phyloP scores from a whole-genome alignment of 371 early-diverging fungal species.

The Zopfochytrium polystomum region DNA sequence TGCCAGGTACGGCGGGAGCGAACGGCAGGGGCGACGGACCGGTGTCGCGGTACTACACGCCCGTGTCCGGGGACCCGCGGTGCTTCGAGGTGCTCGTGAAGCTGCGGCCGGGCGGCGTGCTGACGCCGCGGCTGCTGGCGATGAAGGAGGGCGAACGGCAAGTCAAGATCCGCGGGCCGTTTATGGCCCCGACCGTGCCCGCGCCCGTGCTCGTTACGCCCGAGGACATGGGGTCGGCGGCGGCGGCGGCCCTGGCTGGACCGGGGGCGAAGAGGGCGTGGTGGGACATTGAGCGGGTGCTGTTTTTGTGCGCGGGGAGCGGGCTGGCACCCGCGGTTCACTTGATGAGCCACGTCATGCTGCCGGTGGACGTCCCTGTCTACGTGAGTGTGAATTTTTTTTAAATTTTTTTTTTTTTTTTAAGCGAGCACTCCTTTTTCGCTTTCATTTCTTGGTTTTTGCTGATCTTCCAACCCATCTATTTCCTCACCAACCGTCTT shows the following conservation, averaged over 20 bases:
- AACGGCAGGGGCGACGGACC: too few species aligned
- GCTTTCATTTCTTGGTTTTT: slow-evolving; percentile 16
- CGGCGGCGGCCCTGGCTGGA: too few species aligned
- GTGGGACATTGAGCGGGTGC: too few species aligned
- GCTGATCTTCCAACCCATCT: slow-evolving; percentile 16
- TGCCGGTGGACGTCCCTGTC: too few species aligned
- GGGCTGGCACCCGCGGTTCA: too few species aligned
- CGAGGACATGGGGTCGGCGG: slow-evolving; percentile 6
- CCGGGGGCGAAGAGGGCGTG: too few species aligned
- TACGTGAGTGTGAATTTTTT: too few species aligned
- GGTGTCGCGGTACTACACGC: slow-evolving; percentile 43
- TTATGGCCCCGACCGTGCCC: too few species aligned
- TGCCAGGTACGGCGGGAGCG: too few species aligned
- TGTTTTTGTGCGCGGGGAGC: too few species aligned
- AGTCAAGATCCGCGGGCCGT: slow-evolving; percentile 46
- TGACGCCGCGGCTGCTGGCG: slow-evolving; percentile 13
- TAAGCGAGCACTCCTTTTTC: slow-evolving; percentile 11
- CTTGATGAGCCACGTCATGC: too few species aligned
- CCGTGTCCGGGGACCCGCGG: slow-evolving; percentile 28
- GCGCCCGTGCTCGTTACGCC: slow-evolving; percentile 27
- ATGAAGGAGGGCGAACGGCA: slow-evolving; percentile 41
- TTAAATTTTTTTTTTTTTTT: too few species aligned
- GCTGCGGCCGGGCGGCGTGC: slow-evolving; percentile 15
- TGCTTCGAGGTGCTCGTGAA: slow-evolving; percentile 34
- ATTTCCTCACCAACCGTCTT: slow-evolving; percentile 9